Percentiles rank a stretch among this genome's conserved stretches.
Evolutionary conservation across 805 yeast species (phyloP).

Genomic region (Tetrapisispora iriomotensis): DNA sequence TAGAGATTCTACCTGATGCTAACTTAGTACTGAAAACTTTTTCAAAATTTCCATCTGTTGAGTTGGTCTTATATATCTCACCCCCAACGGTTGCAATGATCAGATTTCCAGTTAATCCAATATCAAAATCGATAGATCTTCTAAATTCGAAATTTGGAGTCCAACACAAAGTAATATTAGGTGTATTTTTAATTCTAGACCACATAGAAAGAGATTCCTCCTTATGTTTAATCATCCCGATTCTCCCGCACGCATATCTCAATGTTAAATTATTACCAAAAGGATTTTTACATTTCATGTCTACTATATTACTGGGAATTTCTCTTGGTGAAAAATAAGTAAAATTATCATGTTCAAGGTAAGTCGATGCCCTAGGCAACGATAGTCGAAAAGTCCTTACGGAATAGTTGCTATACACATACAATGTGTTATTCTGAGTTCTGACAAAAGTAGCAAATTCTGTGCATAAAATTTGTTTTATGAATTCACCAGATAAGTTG

Average conservation of each 20-base stretch:
- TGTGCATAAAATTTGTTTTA: conserved; percentile 50
- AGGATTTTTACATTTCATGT: conserved; percentile 23
- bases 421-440: conserved; percentile 48
- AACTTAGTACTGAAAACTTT: conserved; percentile 28
- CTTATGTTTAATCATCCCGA: conserved; percentile 29
- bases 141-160: conserved; percentile 44
- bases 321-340: conserved; percentile 30
- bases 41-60: conserved; percentile 9
- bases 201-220: conserved; percentile 21
- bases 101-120: conserved; percentile 58
- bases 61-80: conserved; percentile 38
- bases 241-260: conserved; percentile 51
- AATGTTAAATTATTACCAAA: conserved; percentile 38
- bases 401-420: conserved; percentile 47
- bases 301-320: conserved; percentile 22
- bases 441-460: conserved; percentile 64
- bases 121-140: conserved; percentile 47
- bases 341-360: conserved; percentile 23
- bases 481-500: conserved; percentile 21
- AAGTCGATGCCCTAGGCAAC: conserved; percentile 21
- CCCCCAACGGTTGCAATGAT: conserved; percentile 64
- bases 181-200: conserved; percentile 31
- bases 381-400: conserved; percentile 42
- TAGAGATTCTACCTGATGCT: conserved; percentile 27
- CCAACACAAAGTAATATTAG: conserved; percentile 50